These are phyloP conservation scores for Calonectria pteridis DNA, from an alignment of 2,329 filamentous ascomycete species.

Conservation along the genomic window DNA sequence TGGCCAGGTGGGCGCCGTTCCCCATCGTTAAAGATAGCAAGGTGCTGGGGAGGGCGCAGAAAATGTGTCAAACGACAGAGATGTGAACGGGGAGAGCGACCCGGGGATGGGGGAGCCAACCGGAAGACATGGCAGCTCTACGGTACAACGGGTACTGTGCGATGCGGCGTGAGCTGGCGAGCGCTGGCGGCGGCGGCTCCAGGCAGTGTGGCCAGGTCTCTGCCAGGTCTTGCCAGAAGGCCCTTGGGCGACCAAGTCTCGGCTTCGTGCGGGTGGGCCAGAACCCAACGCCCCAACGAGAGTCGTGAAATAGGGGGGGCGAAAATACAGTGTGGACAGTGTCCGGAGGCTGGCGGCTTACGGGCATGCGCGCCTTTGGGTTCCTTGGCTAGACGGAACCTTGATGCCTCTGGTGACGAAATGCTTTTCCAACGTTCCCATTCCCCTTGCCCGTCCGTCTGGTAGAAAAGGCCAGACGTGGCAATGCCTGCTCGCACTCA, in stretches of 20 bases:
- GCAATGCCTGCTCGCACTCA: not conserved
- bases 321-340: conserved; percentile 20
- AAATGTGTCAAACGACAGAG: not conserved
- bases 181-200: not conserved
- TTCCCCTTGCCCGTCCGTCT: not conserved
- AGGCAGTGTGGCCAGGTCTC: not conserved
- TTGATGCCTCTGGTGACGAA: conserved; percentile 11
- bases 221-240: not conserved
- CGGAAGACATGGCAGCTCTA: conserved; percentile 17
- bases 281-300: conserved; percentile 2
- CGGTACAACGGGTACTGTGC: conserved; percentile 17
- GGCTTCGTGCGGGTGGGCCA: conserved; percentile 8
- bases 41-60: not conserved
- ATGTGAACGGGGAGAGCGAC: conserved; percentile 9
- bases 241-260: not conserved
- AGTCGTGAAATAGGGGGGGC: not conserved
- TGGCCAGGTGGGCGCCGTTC: not conserved
- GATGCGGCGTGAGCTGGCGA: not conserved
- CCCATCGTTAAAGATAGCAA: conserved; percentile 3
- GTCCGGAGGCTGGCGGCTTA: not conserved
- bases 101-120: conserved; percentile 22
- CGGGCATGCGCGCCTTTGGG: conserved; percentile 7
- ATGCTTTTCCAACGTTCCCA: not conserved
- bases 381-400: conserved; percentile 10
- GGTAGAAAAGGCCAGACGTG: not conserved